Conservation (phyloP, 176 grass and related monocot species). For the Phragmites australis region DNA sequence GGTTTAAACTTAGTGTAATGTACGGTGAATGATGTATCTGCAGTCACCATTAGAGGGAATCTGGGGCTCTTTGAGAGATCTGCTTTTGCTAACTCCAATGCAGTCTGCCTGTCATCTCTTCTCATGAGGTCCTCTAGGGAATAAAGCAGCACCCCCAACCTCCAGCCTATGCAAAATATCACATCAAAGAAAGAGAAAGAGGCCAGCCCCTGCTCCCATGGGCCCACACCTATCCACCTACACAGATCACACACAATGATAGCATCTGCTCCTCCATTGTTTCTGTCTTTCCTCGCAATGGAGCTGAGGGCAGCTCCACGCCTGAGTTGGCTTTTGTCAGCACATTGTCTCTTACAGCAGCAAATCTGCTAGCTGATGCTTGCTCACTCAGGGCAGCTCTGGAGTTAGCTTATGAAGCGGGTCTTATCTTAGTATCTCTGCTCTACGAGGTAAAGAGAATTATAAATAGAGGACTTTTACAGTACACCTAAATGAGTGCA, state of each 20-base stretch:
- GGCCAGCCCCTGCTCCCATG: conserved; percentile 23
- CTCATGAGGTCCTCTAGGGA: conserved; percentile 38
- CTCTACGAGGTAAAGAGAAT: too few species aligned
- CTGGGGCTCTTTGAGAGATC: conserved; percentile 57
- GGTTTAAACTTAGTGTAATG: not conserved
- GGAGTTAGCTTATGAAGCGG: too few species aligned
- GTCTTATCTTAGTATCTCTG: too few species aligned
- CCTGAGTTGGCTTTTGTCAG: too few species aligned
- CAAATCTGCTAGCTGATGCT: too few species aligned
- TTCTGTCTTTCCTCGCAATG: not conserved
- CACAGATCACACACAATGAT: conserved; percentile 54
- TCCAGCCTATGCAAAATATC: conserved; percentile 48
- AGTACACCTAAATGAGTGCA: too few species aligned
- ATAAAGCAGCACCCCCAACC: conserved; percentile 51
- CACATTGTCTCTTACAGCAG: too few species aligned
- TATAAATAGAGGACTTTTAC: too few species aligned
- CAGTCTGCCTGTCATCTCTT: conserved; percentile 44
- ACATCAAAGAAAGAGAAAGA: conserved; percentile 87
- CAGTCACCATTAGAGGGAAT: conserved; percentile 69
- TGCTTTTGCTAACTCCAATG: conserved; percentile 94
- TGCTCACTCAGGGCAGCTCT: too few species aligned
- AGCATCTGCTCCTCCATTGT: conserved; percentile 8
- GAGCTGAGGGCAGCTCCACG: too few species aligned
- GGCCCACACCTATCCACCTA: conserved; percentile 28
- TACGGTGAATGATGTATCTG: conserved; percentile 31